Base-by-base conservation (phyloP, 352 stramenopile species). In the Pythium dissimile region DNA sequence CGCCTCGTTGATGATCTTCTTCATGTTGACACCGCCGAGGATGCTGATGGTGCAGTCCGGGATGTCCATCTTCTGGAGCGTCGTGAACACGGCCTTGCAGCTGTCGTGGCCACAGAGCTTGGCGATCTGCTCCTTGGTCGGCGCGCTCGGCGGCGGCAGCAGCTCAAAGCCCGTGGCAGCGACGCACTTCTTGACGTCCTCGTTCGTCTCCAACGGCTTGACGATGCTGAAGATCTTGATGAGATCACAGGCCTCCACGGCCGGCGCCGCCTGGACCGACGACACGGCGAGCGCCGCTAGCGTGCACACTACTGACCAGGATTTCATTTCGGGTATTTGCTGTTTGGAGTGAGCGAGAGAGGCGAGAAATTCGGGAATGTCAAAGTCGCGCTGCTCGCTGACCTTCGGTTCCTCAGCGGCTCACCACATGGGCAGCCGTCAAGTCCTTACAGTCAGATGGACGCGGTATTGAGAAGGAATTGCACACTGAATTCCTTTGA, bases 1-100 rank as follows among this genome's bases (percentile, higher is more conserved):
- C 2, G 48, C 54, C 15, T 60, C 53, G 30, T 41, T 45, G 42
- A 63, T 63, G 16, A 72, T 57, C 35, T 69, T 58, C 59, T 77
- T 77, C 54, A 80, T 59, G 55, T 76, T 79, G 49, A 79, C 27
- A 11, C 71, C 71, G n/a, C 71, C 71, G 0, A 79, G 58, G 28
- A 80, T 69, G 24, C 60, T 64, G 66, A 80, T 71, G 15, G 38
- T 64, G 56, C 71, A 80, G 66, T 80, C 66, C 0, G 71, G 69
- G 26, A 77, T 66, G 45, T 68, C 52, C 43, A 73, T 54, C 45
- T 68, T 64, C 54, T 75, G 50, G 18, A 80, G 62, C 38, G 56
- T 45, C n/a, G 38, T 48, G 47, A 80, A 66, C 2, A 66, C 55
- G 6, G 34, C 43, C 27, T 66, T 54, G 46, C 65, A 80, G 41